A percentile compares a stretch with the other conserved stretches of the same genome.
Conservation (phyloP, 2,329 filamentous ascomycete genomes). For the Venturia nashicola region DNA sequence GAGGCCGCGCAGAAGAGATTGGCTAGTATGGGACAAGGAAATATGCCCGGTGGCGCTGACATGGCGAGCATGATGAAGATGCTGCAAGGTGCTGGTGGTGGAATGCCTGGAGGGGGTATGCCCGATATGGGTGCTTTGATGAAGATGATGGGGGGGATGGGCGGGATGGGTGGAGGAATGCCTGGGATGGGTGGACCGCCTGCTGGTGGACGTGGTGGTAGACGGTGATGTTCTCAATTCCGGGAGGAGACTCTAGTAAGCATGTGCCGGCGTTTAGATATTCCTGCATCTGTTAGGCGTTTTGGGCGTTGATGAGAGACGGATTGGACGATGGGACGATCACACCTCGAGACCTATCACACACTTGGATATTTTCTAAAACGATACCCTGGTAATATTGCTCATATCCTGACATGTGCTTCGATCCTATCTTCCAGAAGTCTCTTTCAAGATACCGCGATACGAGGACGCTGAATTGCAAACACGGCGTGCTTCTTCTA, state of each 20-base stretch:
- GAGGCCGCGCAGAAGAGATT: slow-evolving; percentile 95
- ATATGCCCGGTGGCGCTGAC: slow-evolving; percentile 50
- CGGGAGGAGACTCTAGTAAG: background rate
- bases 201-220: background rate
- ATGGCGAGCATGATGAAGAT: slow-evolving; percentile 86
- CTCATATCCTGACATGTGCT: too few relatives aligned
- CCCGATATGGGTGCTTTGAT: slow-evolving; percentile 12
- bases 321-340: background rate
- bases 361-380: too few relatives aligned
- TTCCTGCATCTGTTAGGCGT: background rate
- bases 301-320: background rate
- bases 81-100: slow-evolving; percentile 58
- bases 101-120: slow-evolving; percentile 16
- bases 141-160: slow-evolving; percentile 12
- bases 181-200: slow-evolving; percentile 7
- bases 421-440: too few relatives aligned
- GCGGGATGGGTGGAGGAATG: slow-evolving; percentile 7
- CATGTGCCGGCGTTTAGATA: background rate
- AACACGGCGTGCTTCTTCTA: background rate
- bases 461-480: too few relatives aligned
- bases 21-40: slow-evolving; percentile 71
- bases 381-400: too few relatives aligned
- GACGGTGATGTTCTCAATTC: background rate
- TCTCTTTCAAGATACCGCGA: too few relatives aligned
- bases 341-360: too few relatives aligned